These are phyloP conservation scores for Lipomyces anomalus DNA, from an alignment of 805 yeast species.

Conservation along the genomic window DNA sequence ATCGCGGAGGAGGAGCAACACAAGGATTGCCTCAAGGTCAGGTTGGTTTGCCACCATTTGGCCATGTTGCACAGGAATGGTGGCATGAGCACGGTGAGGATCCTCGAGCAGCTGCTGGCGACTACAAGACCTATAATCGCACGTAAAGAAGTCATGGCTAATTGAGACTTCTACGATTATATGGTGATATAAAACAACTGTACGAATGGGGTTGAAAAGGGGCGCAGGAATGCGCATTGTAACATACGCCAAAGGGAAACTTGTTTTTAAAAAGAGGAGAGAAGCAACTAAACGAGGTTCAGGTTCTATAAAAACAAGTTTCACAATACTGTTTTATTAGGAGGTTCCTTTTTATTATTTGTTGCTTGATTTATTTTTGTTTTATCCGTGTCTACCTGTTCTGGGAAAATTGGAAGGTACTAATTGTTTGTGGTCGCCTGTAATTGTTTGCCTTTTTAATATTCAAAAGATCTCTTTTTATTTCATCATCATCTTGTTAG, in stretches of 20 bases:
- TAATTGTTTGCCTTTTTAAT: too few species aligned
- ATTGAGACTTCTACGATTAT: too few species aligned
- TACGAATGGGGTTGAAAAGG: too few species aligned
- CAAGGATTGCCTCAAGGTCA: neutral
- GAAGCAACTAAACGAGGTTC: neutral
- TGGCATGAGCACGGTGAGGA: neutral
- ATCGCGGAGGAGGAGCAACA: neutral
- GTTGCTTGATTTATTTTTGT: neutral
- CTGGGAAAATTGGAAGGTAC: neutral
- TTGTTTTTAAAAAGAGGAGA: neutral
- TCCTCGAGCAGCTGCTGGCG: neutral
- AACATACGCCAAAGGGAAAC: too few species aligned
- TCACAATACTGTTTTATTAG: neutral
- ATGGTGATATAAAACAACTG: too few species aligned
- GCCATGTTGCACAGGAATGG: neutral
- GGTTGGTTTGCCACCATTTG: neutral
- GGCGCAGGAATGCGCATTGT: neutral
- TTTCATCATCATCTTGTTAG: too few species aligned
- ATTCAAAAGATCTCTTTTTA: too few species aligned
- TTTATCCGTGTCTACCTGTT: neutral
- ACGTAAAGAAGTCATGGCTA: too few species aligned
- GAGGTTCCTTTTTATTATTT: too few species aligned
- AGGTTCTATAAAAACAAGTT: neutral
- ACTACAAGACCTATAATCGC: neutral
- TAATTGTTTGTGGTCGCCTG: too few species aligned